Conservation (phyloP, 75 land plant genomes). For the Cupressus sempervirens region DNA sequence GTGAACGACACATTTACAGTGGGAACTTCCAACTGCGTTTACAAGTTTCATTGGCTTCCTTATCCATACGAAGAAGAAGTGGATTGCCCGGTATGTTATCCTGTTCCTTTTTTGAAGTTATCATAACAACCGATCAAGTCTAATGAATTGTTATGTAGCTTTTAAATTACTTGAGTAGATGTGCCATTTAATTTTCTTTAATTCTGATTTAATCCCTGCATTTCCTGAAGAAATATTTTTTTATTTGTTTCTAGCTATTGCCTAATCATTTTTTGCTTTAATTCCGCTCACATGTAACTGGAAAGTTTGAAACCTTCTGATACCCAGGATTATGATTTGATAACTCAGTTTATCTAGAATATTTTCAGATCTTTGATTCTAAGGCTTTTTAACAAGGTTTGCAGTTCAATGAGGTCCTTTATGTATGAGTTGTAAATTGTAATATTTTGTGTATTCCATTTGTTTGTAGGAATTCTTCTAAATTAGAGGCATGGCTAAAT, state of each 20-base stretch:
- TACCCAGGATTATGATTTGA: too few species aligned
- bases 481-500: too few species aligned
- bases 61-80: neutral
- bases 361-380: too few species aligned
- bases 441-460: too few species aligned
- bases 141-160: neutral
- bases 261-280: neutral
- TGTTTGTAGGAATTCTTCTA: too few species aligned
- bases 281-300: too few species aligned
- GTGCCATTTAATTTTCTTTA: neutral
- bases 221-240: neutral
- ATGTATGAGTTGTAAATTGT: too few species aligned
- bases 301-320: too few species aligned
- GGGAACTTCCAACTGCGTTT: constrained; percentile 63
- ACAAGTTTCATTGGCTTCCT: constrained; percentile 47
- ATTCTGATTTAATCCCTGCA: neutral
- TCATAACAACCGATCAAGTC: neutral
- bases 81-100: neutral
- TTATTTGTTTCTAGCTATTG: neutral
- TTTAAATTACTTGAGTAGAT: neutral
- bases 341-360: too few species aligned
- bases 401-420: too few species aligned
- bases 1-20: constrained; percentile 45
- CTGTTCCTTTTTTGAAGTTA: neutral
- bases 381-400: too few species aligned